These are phyloP conservation scores for Kodamaea suecica DNA, from an alignment of 1,139 yeast genomes.

Conservation along the genomic window DNA sequence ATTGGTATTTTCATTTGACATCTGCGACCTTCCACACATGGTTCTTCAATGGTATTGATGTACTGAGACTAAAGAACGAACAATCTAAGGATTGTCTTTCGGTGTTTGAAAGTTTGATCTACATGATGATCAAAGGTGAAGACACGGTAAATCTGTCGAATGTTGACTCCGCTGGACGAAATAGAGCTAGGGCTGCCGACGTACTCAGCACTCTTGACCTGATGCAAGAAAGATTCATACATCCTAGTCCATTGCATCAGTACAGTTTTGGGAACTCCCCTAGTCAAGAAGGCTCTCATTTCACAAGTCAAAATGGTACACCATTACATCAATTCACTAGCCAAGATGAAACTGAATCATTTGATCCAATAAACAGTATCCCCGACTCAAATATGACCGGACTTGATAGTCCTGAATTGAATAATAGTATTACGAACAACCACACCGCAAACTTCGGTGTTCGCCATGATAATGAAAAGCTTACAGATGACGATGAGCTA, in stretches of 20 bases:
- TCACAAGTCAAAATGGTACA: no score
- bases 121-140: constrained; percentile 32
- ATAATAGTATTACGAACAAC: no score
- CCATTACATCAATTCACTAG: no score
- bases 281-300: not conserved
- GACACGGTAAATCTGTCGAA: constrained; percentile 6
- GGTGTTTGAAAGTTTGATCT: constrained; percentile 26
- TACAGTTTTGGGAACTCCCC: not conserved
- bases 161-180: not conserved
- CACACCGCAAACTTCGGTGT: no score
- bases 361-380: constrained; percentile 1
- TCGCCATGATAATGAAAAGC: no score
- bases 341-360: not conserved
- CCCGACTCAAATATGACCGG: no score
- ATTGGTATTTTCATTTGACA: constrained; percentile 29
- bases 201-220: constrained; percentile 17
- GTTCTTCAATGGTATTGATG: constrained; percentile 18
- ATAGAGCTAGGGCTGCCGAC: constrained; percentile 16
- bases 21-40: constrained; percentile 23
- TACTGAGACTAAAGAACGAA: not conserved
- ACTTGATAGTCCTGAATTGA: no score
- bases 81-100: constrained; percentile 10
- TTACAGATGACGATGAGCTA: constrained; percentile 7
- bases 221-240: constrained; percentile 17
- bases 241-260: not conserved